phyloP scores from a whole-genome alignment of 1,284 basidiomycete genomes.

The Cystobasidium slooffiae region DNA sequence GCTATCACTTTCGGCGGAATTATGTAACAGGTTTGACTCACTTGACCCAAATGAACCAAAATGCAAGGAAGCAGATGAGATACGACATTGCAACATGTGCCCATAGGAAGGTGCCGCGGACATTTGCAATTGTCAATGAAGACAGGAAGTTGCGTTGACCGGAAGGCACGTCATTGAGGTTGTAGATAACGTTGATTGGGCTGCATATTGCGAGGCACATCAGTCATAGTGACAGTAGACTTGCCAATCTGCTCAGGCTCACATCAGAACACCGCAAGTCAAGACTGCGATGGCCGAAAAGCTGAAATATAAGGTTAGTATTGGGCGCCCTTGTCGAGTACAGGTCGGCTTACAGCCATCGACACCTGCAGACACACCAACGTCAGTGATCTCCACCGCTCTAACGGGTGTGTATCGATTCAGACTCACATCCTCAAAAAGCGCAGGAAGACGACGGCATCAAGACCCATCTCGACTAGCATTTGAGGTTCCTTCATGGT shows the following conservation, averaged over 20 bases:
- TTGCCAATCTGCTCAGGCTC: constrained; percentile 59
- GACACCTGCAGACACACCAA: constrained; percentile 9
- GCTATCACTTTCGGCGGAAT: background rate
- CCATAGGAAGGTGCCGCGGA: constrained; percentile 69
- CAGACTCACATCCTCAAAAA: constrained; percentile 73
- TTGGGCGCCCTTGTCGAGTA: background rate
- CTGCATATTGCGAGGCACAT: background rate
- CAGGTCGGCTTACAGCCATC: background rate
- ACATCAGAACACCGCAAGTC: constrained; percentile 73
- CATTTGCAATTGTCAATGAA: constrained; percentile 77
- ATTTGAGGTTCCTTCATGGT: constrained; percentile 84
- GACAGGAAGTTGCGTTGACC: constrained; percentile 67
- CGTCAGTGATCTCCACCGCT: background rate
- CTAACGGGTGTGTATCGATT: background rate
- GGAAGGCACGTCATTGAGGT: constrained; percentile 65
- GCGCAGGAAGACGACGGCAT: constrained; percentile 89
- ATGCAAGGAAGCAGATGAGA: constrained; percentile 62
- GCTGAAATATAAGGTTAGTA: constrained; percentile 22
- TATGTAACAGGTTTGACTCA: constrained; percentile 22
- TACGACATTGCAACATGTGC: constrained; percentile 77
- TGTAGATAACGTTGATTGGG: constrained; percentile 64
- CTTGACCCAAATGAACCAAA: constrained; percentile 65
- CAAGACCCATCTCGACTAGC: constrained; percentile 84
- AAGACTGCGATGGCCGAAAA: constrained; percentile 72
- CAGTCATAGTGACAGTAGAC: background rate